Evolutionary conservation across 306 rosid genomes (phyloP).

Genomic region (Dalbergia cultrata): DNA sequence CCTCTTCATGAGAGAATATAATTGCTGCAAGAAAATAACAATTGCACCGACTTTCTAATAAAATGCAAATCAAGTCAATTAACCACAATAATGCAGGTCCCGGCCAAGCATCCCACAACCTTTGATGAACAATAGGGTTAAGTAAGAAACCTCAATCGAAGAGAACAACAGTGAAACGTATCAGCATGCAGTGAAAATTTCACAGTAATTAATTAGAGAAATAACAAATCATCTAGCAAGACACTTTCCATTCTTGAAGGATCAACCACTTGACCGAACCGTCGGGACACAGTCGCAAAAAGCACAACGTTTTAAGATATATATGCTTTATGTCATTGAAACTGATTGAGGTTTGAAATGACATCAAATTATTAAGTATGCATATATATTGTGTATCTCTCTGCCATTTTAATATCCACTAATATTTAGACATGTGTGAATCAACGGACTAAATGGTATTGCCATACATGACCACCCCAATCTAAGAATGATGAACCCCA

Average conservation of each 20-base stretch:
- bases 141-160: conserved; percentile 4
- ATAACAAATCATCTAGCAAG: conserved; percentile 18
- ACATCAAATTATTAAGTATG: not conserved
- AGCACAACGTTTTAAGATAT: not conserved
- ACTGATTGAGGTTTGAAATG: not conserved
- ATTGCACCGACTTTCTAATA: not conserved
- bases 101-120: conserved; percentile 1
- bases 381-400: not conserved
- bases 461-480: too few relatives aligned
- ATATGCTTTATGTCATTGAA: too few relatives aligned
- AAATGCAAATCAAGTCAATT: conserved; percentile 10
- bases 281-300: conserved; percentile 1
- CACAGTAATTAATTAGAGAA: not conserved
- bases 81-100: conserved; percentile 38
- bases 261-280: not conserved
- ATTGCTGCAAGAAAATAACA: not conserved
- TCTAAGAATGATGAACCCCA: not conserved
- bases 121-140: conserved; percentile 27
- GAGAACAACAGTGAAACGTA: not conserved
- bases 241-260: not conserved
- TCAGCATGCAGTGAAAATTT: not conserved
- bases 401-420: not conserved
- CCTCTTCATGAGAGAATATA: conserved; percentile 4
- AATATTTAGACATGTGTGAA: not conserved
- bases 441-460: not conserved